phyloP scores from a whole-genome alignment of 257 asterid species.

The Solanum ossicruentum region DNA sequence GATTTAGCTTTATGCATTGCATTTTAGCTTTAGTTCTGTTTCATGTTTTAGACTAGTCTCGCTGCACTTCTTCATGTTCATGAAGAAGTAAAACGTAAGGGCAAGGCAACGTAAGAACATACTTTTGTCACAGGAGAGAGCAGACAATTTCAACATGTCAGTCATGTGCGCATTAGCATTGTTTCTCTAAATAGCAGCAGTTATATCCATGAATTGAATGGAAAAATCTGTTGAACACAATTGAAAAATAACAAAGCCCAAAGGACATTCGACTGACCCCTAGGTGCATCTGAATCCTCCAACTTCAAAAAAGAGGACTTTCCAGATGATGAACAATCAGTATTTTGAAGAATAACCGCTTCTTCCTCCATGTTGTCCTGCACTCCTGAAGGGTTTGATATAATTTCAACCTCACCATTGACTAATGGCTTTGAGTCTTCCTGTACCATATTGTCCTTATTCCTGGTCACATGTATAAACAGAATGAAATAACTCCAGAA shows the following conservation, averaged over 20 bases:
- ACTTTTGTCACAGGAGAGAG: not conserved
- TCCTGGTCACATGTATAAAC: slow-evolving; percentile 38
- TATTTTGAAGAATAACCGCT: slow-evolving; percentile 26
- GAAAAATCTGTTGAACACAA: not conserved
- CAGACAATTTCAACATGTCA: not conserved
- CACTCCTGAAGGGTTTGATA: slow-evolving; percentile 24
- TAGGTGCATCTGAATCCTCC: slow-evolving; percentile 70
- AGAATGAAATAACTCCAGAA: slow-evolving; percentile 2
- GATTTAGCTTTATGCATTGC: not conserved
- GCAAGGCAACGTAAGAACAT: not conserved
- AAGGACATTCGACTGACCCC: slow-evolving; percentile 37
- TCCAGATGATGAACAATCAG: slow-evolving; percentile 34
- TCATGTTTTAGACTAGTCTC: not conserved
- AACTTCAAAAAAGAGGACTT: slow-evolving; percentile 42
- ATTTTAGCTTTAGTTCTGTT: not conserved
- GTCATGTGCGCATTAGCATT: not conserved
- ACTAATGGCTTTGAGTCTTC: slow-evolving; percentile 33
- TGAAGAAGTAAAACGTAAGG: not conserved
- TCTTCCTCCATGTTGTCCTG: slow-evolving; percentile 30
- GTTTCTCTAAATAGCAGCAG: not conserved
- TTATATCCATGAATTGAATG: not conserved
- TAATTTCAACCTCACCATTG: slow-evolving; percentile 31
- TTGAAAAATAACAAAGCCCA: not conserved
- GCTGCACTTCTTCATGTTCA: not conserved
- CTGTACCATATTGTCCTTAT: slow-evolving; percentile 14